Conservation (phyloP, 768 basidiomycete genomes). For the Tricholoma sp. region DNA sequence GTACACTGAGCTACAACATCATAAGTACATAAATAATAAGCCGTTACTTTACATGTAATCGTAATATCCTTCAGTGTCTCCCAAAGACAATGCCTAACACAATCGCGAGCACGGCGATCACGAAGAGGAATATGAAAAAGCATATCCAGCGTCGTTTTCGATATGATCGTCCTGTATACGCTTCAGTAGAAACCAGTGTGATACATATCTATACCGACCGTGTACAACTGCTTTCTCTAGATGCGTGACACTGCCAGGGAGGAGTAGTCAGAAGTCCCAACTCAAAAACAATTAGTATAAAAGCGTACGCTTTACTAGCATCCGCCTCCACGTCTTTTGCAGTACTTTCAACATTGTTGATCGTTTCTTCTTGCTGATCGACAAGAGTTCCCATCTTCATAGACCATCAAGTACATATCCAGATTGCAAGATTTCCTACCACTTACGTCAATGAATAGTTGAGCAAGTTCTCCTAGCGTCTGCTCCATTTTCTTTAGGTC, state of each 20-base stretch:
- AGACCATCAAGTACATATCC: not conserved
- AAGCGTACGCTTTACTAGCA: slow-evolving; percentile 62
- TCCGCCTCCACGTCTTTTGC: slow-evolving; percentile 62
- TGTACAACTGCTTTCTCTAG: slow-evolving; percentile 64
- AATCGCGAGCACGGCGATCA: slow-evolving; percentile 53
- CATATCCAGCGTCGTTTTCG: slow-evolving; percentile 86
- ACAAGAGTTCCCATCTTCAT: slow-evolving; percentile 72
- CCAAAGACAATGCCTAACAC: slow-evolving; percentile 47
- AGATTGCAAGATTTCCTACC: not conserved
- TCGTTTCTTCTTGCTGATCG: slow-evolving; percentile 73
- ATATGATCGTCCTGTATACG: slow-evolving; percentile 49
- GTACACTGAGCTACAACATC: not conserved
- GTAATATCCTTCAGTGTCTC: slow-evolving; percentile 15
- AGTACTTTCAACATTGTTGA: slow-evolving; percentile 57
- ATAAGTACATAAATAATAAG: not conserved
- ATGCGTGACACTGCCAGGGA: slow-evolving; percentile 43
- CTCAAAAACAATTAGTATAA: not conserved
- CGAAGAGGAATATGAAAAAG: slow-evolving; percentile 56
- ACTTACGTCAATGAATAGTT: slow-evolving; percentile 78
- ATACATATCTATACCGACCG: slow-evolving; percentile 23
- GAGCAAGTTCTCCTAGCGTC: slow-evolving; percentile 84
- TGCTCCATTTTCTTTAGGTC: slow-evolving; percentile 82
- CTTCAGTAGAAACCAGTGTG: slow-evolving; percentile 10
- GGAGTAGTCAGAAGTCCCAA: slow-evolving; percentile 1
- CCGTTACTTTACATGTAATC: not conserved